Base-by-base conservation (phyloP, 1,284 basidiomycete species). In the Boletus mariae region DNA sequence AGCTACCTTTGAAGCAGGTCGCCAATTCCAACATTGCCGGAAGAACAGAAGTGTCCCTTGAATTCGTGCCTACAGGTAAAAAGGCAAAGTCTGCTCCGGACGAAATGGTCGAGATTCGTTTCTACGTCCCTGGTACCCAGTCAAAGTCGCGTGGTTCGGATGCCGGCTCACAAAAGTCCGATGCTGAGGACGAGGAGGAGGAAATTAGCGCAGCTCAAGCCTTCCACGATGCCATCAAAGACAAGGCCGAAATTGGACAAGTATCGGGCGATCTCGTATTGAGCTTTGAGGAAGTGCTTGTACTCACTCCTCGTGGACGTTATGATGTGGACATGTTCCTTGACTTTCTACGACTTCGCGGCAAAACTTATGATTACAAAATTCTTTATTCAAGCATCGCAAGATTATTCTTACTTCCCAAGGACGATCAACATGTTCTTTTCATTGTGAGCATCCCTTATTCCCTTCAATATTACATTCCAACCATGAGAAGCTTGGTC, bases 351-450 rank as follows among this genome's bases (percentile, higher is more conserved):
- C 87, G 97, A 41, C 75, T 99, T 31, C 88, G 95, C 40, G 97
- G 97, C 56, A 98, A 98, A 76, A 98, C 94, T 3, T 99, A 99
- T 74, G 97, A 99, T 73, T 99, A 99, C 81, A 97, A 98, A 74
- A 92, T 99, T 54, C 80, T 93, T 28, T 98, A 96, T 73, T 82
- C 82, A 41, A 92, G 90, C 58, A 94, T 99, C 62, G 88, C 91
- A 44, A 83, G 85, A 58, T 76, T 99, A 23, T 99, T 99, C 80
- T 79, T 99, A 20, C 77, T 99, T 4, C 97, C 97, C 31, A 96
- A 97, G 69, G 97, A 99, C 70, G 97, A 99, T 61, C 84, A 94
- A 52, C 97, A 98, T 68, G 90, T 98, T 42, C 80, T 98, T 59
- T 95, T 99, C 66, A 94, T 98, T 57, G 91, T 94, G 65, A 62